Base-by-base conservation (phyloP, 495 filamentous ascomycete species). In the Daldinia decipiens region DNA sequence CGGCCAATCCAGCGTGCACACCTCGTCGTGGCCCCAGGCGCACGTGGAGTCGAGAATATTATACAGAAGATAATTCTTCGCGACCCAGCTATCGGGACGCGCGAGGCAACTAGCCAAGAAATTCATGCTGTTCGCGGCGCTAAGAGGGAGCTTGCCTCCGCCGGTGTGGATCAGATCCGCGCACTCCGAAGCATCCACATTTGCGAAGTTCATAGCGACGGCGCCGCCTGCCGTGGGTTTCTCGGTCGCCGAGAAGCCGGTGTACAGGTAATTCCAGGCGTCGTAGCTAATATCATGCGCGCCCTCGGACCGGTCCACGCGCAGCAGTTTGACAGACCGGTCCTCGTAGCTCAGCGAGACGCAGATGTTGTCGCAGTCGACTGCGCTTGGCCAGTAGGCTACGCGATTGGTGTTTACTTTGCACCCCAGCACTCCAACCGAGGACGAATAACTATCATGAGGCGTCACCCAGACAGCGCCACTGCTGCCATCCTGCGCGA, bases 41-140 rank as follows among this genome's bases (percentile, higher is more conserved):
- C 82, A 83, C 11, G 81, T 78, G 24, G 82, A 67, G 61, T 83
- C 82, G 38, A 80, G 65, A 27, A 83, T 81, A 64, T 83, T 83
- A 70, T 80, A 83, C 7, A 83, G 79, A 43, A 79, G 45, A 73
- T 82, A 74, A 68, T 83, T 82, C 60, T 74, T 73, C 24, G 68
- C 81, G 11, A 83, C 77, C 81, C 81, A 83, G 65, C 70, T 82
- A 55, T 81, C 78, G 17, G 67, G 76, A 52, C 76, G 68, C 2
- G 62, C 71, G 12, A 85, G 79, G 60, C 83, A 85, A 70, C 77
- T 81, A 15, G 80, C 78, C 4, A 85, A 65, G 45, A 78, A 85
- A 39, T 83, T 82, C 79, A 85, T 85, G 71, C 83, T 84, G 75
- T 85, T 85, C 32, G 82, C 67, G 3, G 81, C 83, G 74, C 80